These are phyloP conservation scores for Pisolithus thermaeus DNA, from an alignment of 1,284 basidiomycete genomes.

Conservation along the genomic window DNA sequence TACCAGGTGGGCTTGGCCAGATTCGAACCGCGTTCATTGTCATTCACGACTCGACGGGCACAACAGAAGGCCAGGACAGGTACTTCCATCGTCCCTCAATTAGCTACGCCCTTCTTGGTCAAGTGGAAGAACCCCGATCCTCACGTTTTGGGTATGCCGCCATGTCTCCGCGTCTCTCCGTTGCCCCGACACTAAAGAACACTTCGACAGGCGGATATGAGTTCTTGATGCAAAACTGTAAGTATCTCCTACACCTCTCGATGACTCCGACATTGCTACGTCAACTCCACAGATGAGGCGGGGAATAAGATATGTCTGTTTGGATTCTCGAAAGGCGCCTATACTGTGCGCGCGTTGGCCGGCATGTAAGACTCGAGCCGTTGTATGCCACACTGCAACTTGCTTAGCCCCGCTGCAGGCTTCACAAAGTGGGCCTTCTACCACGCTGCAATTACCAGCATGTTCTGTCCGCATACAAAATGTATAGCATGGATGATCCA, in stretches of 20 bases:
- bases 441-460: conserved; percentile 47
- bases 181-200: background rate
- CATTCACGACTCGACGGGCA: background rate
- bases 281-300: conserved; percentile 25
- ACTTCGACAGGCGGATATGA: conserved; percentile 44
- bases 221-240: conserved; percentile 58
- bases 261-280: background rate
- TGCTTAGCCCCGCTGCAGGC: conserved; percentile 31
- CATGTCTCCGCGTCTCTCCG: background rate
- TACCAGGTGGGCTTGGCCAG: conserved; percentile 40
- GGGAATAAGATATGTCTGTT: conserved; percentile 43
- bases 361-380: conserved; percentile 31
- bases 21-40: background rate
- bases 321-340: conserved; percentile 51
- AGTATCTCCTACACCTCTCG: conserved; percentile 8
- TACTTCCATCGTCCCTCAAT: conserved; percentile 44
- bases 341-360: conserved; percentile 49
- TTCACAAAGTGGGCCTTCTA: conserved; percentile 45
- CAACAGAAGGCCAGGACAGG: conserved; percentile 44
- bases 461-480: conserved; percentile 65
- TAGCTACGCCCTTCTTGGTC: conserved; percentile 44
- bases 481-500: conserved; percentile 47
- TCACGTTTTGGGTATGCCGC: conserved; percentile 41
- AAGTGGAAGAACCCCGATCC: conserved; percentile 44
- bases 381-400: background rate